A percentile compares a stretch with the other conserved stretches of the same genome.
phyloP scores from a whole-genome alignment of 768 basidiomycete species.

The Kwoniella bestiolae region DNA sequence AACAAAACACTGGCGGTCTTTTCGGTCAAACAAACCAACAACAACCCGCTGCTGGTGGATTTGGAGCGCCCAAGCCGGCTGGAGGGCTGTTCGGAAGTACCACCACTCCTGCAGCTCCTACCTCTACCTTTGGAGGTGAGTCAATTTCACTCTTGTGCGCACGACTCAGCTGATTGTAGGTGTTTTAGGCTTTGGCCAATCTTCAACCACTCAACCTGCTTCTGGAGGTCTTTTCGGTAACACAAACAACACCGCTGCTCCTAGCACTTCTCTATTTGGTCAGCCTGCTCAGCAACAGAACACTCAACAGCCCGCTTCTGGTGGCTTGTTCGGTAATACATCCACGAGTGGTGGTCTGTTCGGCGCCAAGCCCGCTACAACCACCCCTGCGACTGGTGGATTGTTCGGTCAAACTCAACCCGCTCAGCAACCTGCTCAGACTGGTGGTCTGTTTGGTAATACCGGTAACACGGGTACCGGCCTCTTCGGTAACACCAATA shows the following conservation, averaged over 20 bases:
- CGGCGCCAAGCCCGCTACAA: slow-evolving; percentile 24
- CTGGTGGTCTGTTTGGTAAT: slow-evolving; percentile 29
- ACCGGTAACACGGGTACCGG: slow-evolving; percentile 32
- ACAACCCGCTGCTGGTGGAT: slow-evolving; percentile 48
- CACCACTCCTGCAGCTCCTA: slow-evolving; percentile 23
- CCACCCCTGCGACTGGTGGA: slow-evolving; percentile 46
- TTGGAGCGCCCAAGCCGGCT: slow-evolving; percentile 25
- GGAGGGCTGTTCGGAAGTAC: slow-evolving; percentile 39
- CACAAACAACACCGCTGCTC: slow-evolving; percentile 11
- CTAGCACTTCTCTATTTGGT: slow-evolving; percentile 37
- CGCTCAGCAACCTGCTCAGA: slow-evolving; percentile 25
- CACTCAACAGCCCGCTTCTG: slow-evolving; percentile 26
- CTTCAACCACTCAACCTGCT: slow-evolving; percentile 31
- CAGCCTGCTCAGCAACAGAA: slow-evolving; percentile 31
- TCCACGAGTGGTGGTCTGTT: slow-evolving; percentile 41
- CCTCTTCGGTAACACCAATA: slow-evolving; percentile 48
- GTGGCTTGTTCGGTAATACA: slow-evolving; percentile 32
- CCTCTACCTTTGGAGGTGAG: slow-evolving; percentile 33
- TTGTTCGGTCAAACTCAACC: slow-evolving; percentile 55
- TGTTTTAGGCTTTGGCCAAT: slow-evolving; percentile 35
- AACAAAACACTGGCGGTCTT: slow-evolving; percentile 39
- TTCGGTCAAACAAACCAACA: slow-evolving; percentile 50
- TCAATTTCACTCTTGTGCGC: not conserved
- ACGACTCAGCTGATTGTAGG: slow-evolving; percentile 6
- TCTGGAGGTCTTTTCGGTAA: slow-evolving; percentile 36